A percentile compares a stretch with the other conserved stretches of the same genome.
These are phyloP conservation scores for Sarocladium brachiariae DNA, from an alignment of 2,329 filamentous ascomycete genomes.

Conservation along the genomic window DNA sequence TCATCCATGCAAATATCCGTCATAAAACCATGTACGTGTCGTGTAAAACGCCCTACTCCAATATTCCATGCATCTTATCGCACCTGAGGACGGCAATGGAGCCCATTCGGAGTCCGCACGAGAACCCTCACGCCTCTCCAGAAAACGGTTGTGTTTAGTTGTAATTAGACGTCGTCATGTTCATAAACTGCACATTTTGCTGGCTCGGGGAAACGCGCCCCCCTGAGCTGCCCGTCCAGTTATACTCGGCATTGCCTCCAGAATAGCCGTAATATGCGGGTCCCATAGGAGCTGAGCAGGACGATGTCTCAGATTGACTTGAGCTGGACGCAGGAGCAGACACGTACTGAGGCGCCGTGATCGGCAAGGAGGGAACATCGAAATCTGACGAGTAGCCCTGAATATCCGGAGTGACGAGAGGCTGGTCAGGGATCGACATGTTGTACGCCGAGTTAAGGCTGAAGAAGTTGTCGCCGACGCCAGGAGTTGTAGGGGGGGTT, in stretches of 20 bases:
- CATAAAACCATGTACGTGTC: constrained; percentile 4
- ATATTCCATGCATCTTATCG: neutral
- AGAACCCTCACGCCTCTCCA: neutral
- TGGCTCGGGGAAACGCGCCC: constrained; percentile 21
- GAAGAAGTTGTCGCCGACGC: constrained; percentile 35
- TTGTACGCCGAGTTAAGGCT: constrained; percentile 33
- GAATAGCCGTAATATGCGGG: constrained; percentile 33
- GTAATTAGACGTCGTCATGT: constrained; percentile 26
- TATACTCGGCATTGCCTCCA: constrained; percentile 39
- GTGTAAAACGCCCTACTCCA: neutral
- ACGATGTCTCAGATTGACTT: constrained; percentile 41
- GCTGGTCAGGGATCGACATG: constrained; percentile 37
- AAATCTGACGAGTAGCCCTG: constrained; percentile 39
- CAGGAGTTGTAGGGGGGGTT: constrained; percentile 48
- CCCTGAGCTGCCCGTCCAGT: constrained; percentile 38
- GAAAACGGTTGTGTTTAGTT: neutral
- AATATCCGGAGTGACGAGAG: constrained; percentile 40
- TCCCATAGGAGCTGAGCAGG: constrained; percentile 36
- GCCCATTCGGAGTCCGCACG: neutral
- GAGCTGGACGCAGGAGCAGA: constrained; percentile 27
- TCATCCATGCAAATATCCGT: constrained; percentile 8
- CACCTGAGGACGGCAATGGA: no score
- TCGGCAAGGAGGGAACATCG: constrained; percentile 34
- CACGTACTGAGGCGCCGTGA: constrained; percentile 37
- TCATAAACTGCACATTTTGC: constrained; percentile 25